Conservation (phyloP, 2,329 filamentous ascomycete genomes). For the Canariomyces notabilis region DNA sequence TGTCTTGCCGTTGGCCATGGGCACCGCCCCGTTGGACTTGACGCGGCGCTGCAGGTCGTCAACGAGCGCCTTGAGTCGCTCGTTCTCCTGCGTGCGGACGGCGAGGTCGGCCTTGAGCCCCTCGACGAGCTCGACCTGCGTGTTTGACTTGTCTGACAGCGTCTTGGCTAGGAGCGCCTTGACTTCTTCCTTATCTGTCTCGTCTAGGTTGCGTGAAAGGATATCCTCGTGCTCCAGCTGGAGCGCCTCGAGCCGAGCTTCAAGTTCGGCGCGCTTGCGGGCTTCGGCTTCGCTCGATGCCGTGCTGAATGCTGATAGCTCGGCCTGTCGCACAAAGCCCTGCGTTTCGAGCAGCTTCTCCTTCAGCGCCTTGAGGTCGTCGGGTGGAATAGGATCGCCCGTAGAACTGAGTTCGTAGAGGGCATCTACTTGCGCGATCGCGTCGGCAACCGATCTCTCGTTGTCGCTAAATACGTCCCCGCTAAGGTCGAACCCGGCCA, state of each 20-base stretch:
- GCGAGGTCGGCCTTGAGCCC: conserved; percentile 71
- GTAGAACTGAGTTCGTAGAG: conserved; percentile 70
- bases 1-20: conserved; percentile 78
- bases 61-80: conserved; percentile 72
- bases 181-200: conserved; percentile 77
- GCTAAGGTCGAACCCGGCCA: conserved; percentile 95
- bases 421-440: conserved; percentile 76
- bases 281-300: conserved; percentile 60
- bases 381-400: conserved; percentile 74
- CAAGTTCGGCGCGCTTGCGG: conserved; percentile 69
- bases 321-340: conserved; percentile 86
- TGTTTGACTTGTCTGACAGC: conserved; percentile 69
- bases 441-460: conserved; percentile 75
- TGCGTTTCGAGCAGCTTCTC: conserved; percentile 82
- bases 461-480: conserved; percentile 92
- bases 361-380: conserved; percentile 73
- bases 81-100: conserved; percentile 75
- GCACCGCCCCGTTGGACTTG: conserved; percentile 56
- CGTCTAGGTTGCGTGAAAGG: conserved; percentile 70
- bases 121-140: conserved; percentile 66
- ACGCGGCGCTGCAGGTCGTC: conserved; percentile 72
- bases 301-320: conserved; percentile 73
- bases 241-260: conserved; percentile 66
- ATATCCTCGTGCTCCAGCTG: conserved; percentile 82
- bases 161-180: conserved; percentile 73